phyloP scores from a whole-genome alignment of 495 filamentous ascomycete genomes.

The Ramalina intermedia region DNA sequence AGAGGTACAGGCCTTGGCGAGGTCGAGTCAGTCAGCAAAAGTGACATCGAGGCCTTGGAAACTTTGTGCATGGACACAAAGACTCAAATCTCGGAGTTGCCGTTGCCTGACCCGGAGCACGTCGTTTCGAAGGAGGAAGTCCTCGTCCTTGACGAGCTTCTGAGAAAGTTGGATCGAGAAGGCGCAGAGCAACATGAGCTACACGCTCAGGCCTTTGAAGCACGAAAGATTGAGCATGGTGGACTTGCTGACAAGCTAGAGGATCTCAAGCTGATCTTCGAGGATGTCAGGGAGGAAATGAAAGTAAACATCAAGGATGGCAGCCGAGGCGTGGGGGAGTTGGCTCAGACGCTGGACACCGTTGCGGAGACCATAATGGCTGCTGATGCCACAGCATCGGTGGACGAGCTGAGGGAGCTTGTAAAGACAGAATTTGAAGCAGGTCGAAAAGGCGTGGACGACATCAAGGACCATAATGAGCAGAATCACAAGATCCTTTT shows the following conservation, averaged over 20 bases:
- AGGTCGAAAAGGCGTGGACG: slow-evolving; percentile 51
- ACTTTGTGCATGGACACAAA: slow-evolving; percentile 70
- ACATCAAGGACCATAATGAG: slow-evolving; percentile 56
- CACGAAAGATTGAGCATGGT: slow-evolving; percentile 52
- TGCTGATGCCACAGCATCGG: slow-evolving; percentile 42
- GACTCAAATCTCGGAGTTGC: slow-evolving; percentile 54
- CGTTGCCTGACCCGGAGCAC: slow-evolving; percentile 47
- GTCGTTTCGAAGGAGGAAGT: slow-evolving; percentile 48
- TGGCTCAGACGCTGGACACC: slow-evolving; percentile 46
- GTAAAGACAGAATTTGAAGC: slow-evolving; percentile 74
- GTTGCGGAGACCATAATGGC: slow-evolving; percentile 46
- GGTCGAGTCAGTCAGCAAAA: slow-evolving; percentile 55
- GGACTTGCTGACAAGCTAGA: slow-evolving; percentile 43
- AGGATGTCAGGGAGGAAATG: slow-evolving; percentile 51
- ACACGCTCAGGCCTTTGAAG: slow-evolving; percentile 66
- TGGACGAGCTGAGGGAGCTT: slow-evolving; percentile 68
- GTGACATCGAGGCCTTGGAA: slow-evolving; percentile 63
- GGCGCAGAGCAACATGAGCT: slow-evolving; percentile 54
- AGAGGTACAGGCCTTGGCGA: slow-evolving; percentile 42
- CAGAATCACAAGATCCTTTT: slow-evolving; percentile 56
- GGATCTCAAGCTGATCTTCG: slow-evolving; percentile 39
- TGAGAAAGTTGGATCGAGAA: slow-evolving; percentile 56
- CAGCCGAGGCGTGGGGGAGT: slow-evolving; percentile 36
- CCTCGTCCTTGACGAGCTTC: slow-evolving; percentile 48
- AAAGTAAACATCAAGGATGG: slow-evolving; percentile 47